A percentile compares a stretch with the other conserved stretches of the same genome.
Evolutionary conservation across 805 yeast genomes (phyloP).

Genomic region (Priceomyces melissophilus): DNA sequence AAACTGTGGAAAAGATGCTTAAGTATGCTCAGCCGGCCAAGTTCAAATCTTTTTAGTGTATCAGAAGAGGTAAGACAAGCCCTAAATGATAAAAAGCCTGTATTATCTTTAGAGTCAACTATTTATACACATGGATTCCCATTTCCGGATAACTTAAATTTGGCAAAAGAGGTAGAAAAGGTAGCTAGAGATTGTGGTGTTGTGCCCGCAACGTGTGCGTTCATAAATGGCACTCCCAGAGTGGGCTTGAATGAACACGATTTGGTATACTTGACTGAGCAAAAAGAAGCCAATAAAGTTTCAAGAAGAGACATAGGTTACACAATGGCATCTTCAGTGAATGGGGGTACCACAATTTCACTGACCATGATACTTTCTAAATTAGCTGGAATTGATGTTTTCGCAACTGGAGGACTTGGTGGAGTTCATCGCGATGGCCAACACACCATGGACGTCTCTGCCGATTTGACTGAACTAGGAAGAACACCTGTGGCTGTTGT

Average conservation of each 20-base stretch:
- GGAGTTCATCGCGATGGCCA: slow-evolving; percentile 86
- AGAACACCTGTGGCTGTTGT: slow-evolving; percentile 86
- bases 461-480: slow-evolving; percentile 82
- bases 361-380: slow-evolving; percentile 81
- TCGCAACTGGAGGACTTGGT: slow-evolving; percentile 92
- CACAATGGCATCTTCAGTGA: slow-evolving; percentile 57
- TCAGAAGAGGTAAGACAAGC: slow-evolving; percentile 65
- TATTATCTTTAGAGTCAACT: slow-evolving; percentile 83
- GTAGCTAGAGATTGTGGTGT: slow-evolving; percentile 61
- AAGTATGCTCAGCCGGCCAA: neutral
- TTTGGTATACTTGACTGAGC: slow-evolving; percentile 48
- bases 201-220: slow-evolving; percentile 82
- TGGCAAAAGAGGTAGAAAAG: slow-evolving; percentile 69
- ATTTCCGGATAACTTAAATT: slow-evolving; percentile 65
- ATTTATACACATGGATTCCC: slow-evolving; percentile 90
- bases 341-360: slow-evolving; percentile 90
- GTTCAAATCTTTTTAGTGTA: slow-evolving; percentile 16
- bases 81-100: slow-evolving; percentile 52
- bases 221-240: slow-evolving; percentile 64
- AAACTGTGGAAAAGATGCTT: slow-evolving; percentile 2
- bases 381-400: slow-evolving; percentile 73
- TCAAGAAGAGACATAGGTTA: slow-evolving; percentile 78
- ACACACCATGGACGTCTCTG: slow-evolving; percentile 73
- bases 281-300: slow-evolving; percentile 43
- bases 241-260: slow-evolving; percentile 59